phyloP scores from a whole-genome alignment of 352 stramenopile genomes.

The Pythium utonaiense region DNA sequence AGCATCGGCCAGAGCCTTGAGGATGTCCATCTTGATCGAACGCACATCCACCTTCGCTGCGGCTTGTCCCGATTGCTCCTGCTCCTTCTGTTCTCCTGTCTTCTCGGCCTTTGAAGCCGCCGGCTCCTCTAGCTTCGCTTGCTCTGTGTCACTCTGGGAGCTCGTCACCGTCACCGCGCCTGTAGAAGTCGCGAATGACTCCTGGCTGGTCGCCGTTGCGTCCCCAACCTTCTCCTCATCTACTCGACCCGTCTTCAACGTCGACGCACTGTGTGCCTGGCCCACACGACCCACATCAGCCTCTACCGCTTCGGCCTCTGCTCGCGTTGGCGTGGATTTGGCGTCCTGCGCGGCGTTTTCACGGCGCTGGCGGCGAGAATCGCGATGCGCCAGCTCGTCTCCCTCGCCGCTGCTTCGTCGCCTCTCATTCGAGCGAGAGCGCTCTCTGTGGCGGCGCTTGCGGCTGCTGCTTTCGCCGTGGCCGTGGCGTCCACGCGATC shows the following conservation, averaged over 20 bases:
- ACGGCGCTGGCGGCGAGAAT: neutral
- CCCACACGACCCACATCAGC: neutral
- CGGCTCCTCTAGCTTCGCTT: neutral
- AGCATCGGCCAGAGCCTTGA: conserved; percentile 74
- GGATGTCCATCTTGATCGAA: conserved; percentile 76
- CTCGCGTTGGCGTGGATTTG: neutral
- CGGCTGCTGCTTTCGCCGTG: conserved; percentile 7
- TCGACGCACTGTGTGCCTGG: too few relatives aligned
- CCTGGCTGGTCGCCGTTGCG: conserved; percentile 13
- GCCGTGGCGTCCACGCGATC: neutral
- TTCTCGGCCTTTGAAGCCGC: neutral
- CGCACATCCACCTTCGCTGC: conserved; percentile 47
- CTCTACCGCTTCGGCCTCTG: neutral
- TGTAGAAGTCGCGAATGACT: conserved; percentile 14
- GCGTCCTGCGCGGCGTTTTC: neutral
- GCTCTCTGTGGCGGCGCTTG: conserved; percentile 17
- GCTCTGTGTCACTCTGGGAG: conserved; percentile 14
- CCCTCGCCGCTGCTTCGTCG: neutral
- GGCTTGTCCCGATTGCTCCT: neutral
- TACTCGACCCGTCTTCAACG: neutral
- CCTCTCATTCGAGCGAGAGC: conserved; percentile 13
- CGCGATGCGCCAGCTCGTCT: neutral
- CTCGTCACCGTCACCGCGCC: neutral
- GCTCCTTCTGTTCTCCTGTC: neutral
- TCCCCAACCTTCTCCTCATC: conserved; percentile 4